phyloP scores from a whole-genome alignment of 2,329 filamentous ascomycete species.

The Colletotrichum abscissum region DNA sequence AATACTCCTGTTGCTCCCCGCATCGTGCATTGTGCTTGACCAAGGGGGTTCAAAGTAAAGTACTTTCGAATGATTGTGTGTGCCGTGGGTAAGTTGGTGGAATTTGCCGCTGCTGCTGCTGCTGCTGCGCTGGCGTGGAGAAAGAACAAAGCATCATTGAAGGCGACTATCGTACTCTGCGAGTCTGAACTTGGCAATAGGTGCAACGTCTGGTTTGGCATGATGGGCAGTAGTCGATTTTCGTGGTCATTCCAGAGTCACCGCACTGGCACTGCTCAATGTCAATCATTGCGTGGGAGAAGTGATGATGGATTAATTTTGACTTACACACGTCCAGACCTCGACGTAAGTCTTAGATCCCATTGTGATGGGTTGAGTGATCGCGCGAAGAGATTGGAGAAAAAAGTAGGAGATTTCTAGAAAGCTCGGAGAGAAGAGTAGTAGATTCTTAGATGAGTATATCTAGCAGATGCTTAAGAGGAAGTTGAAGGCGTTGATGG shows the following conservation, averaged over 20 bases:
- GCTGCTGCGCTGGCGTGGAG: too few relatives aligned
- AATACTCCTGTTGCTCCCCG: background rate
- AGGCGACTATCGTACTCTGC: background rate
- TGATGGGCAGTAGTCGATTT: background rate
- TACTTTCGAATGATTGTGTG: background rate
- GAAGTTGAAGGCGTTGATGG: background rate
- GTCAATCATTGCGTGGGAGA: too few relatives aligned
- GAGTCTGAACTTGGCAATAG: background rate
- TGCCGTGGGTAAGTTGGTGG: background rate
- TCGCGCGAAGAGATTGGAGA: background rate
- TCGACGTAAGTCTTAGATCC: background rate
- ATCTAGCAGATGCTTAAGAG: background rate
- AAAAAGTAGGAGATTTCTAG: background rate
- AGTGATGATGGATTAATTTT: too few relatives aligned
- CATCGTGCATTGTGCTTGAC: background rate
- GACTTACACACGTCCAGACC: slow-evolving; percentile 29
- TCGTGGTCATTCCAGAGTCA: slow-evolving; percentile 25
- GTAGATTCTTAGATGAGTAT: background rate
- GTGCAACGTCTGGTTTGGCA: slow-evolving; percentile 11
- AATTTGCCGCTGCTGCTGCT: too few relatives aligned
- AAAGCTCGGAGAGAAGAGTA: too few relatives aligned
- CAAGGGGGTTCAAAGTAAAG: background rate
- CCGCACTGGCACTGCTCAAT: slow-evolving; percentile 19
- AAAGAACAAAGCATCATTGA: background rate
- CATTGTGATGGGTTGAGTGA: background rate